phyloP scores from a whole-genome alignment of 78 protist genomes.

The Polysphondylium violaceum region DNA sequence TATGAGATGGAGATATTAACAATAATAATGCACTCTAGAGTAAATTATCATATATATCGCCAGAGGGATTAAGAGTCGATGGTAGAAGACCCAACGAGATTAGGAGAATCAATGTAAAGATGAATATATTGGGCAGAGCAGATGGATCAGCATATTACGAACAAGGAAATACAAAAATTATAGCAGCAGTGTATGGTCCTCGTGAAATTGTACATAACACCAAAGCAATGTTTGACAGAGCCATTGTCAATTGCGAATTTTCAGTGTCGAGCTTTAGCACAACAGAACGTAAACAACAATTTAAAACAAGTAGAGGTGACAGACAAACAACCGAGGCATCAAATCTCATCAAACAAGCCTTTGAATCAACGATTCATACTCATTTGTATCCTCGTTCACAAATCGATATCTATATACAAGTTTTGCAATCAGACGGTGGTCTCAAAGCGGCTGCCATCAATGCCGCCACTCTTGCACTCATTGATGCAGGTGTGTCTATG shows the following conservation, averaged over 20 bases:
- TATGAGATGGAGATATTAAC: background rate
- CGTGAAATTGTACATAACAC: conserved; percentile 61
- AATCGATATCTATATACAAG: conserved; percentile 91
- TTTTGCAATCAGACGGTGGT: conserved; percentile 97
- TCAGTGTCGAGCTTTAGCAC: conserved; percentile 86
- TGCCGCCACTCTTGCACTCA: conserved; percentile 95
- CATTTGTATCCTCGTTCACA: conserved; percentile 91
- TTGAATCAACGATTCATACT: conserved; percentile 85
- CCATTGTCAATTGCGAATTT: conserved; percentile 85
- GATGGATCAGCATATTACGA: conserved; percentile 94
- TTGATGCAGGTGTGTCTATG: conserved; percentile 96
- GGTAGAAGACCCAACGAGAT: conserved; percentile 94
- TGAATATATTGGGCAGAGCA: conserved; percentile 81
- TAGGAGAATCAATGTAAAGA: conserved; percentile 48
- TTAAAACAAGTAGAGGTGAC: background rate
- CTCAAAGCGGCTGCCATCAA: conserved; percentile 86
- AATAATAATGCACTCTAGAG: conserved; percentile 23
- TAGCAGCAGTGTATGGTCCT: conserved; percentile 96
- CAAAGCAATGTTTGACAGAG: conserved; percentile 73
- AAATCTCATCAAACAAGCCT: conserved; percentile 66
- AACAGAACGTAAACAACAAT: conserved; percentile 56
- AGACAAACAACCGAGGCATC: conserved; percentile 81
- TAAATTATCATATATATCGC: conserved; percentile 73
- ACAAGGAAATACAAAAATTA: conserved; percentile 93
- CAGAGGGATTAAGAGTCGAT: conserved; percentile 93